Evolutionary conservation across 2,329 filamentous ascomycete species (phyloP).

Genomic region (Dactylonectria macrodidyma): DNA sequence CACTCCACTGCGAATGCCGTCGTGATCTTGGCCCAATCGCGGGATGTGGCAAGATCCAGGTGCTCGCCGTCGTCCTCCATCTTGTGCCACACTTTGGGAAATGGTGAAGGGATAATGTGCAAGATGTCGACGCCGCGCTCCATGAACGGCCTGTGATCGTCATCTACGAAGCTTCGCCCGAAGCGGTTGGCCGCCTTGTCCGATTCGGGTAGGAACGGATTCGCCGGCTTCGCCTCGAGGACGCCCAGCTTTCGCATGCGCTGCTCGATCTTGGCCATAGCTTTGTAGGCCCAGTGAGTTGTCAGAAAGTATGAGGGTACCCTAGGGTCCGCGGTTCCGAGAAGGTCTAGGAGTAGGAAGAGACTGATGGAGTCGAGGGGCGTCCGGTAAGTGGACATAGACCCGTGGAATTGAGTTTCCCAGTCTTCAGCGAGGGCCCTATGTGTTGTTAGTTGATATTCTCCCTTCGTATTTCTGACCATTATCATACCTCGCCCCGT

Average conservation of each 20-base stretch:
- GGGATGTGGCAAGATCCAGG: conserved; percentile 82
- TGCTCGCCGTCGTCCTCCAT: conserved; percentile 88
- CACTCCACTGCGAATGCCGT: conserved; percentile 91
- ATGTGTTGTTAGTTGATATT: conserved; percentile 21
- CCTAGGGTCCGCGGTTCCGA: conserved; percentile 77
- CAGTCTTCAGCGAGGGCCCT: conserved; percentile 84
- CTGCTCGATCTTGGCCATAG: conserved; percentile 80
- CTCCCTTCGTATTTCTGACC: background rate
- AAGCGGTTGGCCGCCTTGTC: conserved; percentile 68
- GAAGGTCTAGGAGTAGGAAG: conserved; percentile 92
- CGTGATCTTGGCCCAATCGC: conserved; percentile 90
- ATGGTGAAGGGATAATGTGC: conserved; percentile 89
- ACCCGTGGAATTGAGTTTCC: conserved; percentile 79
- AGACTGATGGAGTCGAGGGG: conserved; percentile 85
- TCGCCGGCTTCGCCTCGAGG: conserved; percentile 71
- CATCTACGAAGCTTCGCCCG: conserved; percentile 71
- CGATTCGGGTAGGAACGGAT: conserved; percentile 76
- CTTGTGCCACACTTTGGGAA: conserved; percentile 89
- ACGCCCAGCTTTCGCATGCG: conserved; percentile 78
- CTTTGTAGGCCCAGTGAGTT: conserved; percentile 93
- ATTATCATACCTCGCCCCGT: conserved; percentile 80
- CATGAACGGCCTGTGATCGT: conserved; percentile 96
- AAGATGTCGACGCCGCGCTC: conserved; percentile 87
- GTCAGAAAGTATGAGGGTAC: conserved; percentile 91
- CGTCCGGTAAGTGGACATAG: conserved; percentile 81